Evolutionary conservation across 805 yeast genomes (phyloP).

Genomic region (Zygoascus flipseniorum): DNA sequence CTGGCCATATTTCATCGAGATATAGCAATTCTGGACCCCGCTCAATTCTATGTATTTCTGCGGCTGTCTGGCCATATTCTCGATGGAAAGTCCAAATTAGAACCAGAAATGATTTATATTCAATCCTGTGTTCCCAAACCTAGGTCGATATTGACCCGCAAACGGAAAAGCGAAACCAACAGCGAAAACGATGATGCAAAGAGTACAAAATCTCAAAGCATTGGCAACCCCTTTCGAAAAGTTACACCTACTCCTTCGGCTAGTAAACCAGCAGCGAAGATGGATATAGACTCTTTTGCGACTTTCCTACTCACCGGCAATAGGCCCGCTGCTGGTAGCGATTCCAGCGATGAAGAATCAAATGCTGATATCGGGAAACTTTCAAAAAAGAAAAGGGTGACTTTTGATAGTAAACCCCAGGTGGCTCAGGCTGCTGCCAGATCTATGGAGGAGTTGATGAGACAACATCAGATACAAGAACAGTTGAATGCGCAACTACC

Average conservation of each 20-base stretch:
- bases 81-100: slow-evolving; percentile 37
- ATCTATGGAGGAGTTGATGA: slow-evolving; percentile 29
- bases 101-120: slow-evolving; percentile 28
- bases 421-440: slow-evolving; percentile 34
- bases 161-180: slow-evolving; percentile 28
- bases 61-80: slow-evolving; percentile 71
- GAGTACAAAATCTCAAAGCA: slow-evolving; percentile 4
- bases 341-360: slow-evolving; percentile 8
- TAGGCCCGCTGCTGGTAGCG: slow-evolving; percentile 35
- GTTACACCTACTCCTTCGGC: background rate
- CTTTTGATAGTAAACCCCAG: slow-evolving; percentile 28
- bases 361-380: slow-evolving; percentile 3
- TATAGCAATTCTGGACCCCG: slow-evolving; percentile 59
- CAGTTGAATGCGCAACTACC: background rate
- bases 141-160: slow-evolving; percentile 60
- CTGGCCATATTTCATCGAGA: slow-evolving; percentile 24
- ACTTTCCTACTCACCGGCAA: slow-evolving; percentile 77
- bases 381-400: slow-evolving; percentile 25
- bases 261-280: slow-evolving; percentile 27
- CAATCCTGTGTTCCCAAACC: slow-evolving; percentile 73
- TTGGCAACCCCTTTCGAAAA: slow-evolving; percentile 22
- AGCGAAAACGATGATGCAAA: slow-evolving; percentile 3
- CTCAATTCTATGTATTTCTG: slow-evolving; percentile 82
- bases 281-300: slow-evolving; percentile 82
- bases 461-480: slow-evolving; percentile 20